A percentile compares a stretch with the other conserved stretches of the same genome.
phyloP scores from a whole-genome alignment of 2,329 filamentous ascomycete genomes.

The Colletotrichum australisinense region DNA sequence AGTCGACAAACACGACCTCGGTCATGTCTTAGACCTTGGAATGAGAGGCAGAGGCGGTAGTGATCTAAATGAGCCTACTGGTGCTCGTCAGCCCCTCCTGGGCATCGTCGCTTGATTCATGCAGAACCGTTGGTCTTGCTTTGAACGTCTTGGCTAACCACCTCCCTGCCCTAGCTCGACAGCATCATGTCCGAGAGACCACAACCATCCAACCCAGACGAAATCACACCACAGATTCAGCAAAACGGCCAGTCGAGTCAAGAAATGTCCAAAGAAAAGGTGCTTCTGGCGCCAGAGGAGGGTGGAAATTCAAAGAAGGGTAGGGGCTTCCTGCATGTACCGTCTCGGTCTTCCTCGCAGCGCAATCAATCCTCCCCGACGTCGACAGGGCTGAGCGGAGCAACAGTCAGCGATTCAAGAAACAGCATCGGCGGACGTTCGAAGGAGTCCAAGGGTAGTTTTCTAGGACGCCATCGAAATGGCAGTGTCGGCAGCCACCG shows the following conservation, averaged over 20 bases:
- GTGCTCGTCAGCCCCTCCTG: slow-evolving; percentile 29
- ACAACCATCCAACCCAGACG: slow-evolving; percentile 42
- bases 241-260: slow-evolving; percentile 43
- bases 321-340: slow-evolving; percentile 66
- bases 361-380: slow-evolving; percentile 70
- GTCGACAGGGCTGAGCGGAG: slow-evolving; percentile 69
- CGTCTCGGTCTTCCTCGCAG: slow-evolving; percentile 72
- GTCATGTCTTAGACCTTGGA: slow-evolving; percentile 38
- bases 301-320: slow-evolving; percentile 59
- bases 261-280: slow-evolving; percentile 58
- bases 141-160: slow-evolving; percentile 24
- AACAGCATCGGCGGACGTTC: slow-evolving; percentile 74
- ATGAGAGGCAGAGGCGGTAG: slow-evolving; percentile 23
- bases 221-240: slow-evolving; percentile 43
- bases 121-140: slow-evolving; percentile 11
- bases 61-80: slow-evolving; percentile 14
- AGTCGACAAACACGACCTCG: slow-evolving; percentile 20
- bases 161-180: slow-evolving; percentile 6
- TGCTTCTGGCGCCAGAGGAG: slow-evolving; percentile 54
- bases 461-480: slow-evolving; percentile 71
- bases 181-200: slow-evolving; percentile 47
- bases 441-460: slow-evolving; percentile 74
- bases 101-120: slow-evolving; percentile 20
- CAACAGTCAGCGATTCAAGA: slow-evolving; percentile 67
- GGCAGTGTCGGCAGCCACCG: slow-evolving; percentile 76